Base-by-base conservation (phyloP, 108 stramenopile species). In the Skeletonema grethae region DNA sequence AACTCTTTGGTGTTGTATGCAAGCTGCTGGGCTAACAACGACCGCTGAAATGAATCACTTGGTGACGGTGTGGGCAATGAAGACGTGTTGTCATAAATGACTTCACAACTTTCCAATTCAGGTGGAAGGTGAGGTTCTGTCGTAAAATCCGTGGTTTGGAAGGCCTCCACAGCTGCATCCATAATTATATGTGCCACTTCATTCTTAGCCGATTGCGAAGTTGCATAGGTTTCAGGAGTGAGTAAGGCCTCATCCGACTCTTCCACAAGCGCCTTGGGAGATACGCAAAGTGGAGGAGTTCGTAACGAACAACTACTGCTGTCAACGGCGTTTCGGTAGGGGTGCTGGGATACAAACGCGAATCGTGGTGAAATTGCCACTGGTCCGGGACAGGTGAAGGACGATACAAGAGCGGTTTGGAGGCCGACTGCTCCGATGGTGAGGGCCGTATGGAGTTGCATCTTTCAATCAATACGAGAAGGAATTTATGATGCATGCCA, bases 61-160 rank as follows among this genome's bases (percentile, higher is more conserved):
- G 8, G 56, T 16, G 24, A 25, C 20, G 58, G 56, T 1, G n/a
- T 45, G 16, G 20, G 32, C 3, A 6, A 13, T 32, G 6, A 20
- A 20, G 48, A 20, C 18, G 43, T 25, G 18, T 53, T 35, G 0
- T 13, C 39, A n/a, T 39, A 69, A 3, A 63, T 62, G 15, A 46
- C 43, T 61, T 65, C 69, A 35, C 38, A 63, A 48, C 46, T 57
- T 36, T 70, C 69, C 43, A 77, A 50, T 31, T 77, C 76, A 0
- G 68, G 68, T 7, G 63, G 70, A 28, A 77, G 63, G 29, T 70
- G 76, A 43, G 76, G 76, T 30, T 70, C 76, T 10, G 64, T 38
- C 2, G 39, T 63, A 31, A 77, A 77, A 36, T 77, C 69, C 0
- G 76, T 70, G 9, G 63, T 22, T 24, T 43, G 57, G 38, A 70